Percentiles rank a stretch among this genome's conserved stretches.
phyloP scores from a whole-genome alignment of 1,139 yeast genomes.

The Citeromyces siamensis region DNA sequence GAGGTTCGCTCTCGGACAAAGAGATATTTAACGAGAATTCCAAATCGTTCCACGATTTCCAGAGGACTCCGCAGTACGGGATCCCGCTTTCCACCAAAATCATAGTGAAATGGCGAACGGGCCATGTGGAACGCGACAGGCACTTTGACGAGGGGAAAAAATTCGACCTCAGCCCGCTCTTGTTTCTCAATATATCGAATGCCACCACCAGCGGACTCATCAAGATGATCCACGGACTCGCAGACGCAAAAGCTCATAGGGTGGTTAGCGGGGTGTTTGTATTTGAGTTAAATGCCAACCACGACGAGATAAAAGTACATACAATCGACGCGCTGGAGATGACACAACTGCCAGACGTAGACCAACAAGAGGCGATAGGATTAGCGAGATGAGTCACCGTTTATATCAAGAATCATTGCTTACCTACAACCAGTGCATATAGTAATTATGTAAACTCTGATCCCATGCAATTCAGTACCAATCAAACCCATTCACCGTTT shows the following conservation, averaged over 20 bases:
- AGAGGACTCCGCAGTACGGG: conserved; percentile 14
- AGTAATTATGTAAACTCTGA: not conserved
- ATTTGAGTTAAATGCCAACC: conserved; percentile 53
- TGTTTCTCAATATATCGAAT: conserved; percentile 12
- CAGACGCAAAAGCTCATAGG: conserved; percentile 24
- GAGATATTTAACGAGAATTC: conserved; percentile 5
- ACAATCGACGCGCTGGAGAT: conserved; percentile 70
- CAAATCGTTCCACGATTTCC: conserved; percentile 14
- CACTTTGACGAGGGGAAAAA: conserved; percentile 12
- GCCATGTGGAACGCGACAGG: conserved; percentile 38
- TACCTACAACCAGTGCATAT: conserved; percentile 2
- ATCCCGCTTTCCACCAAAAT: conserved; percentile 37
- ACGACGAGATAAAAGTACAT: conserved; percentile 52
- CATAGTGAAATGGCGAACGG: conserved; percentile 51
- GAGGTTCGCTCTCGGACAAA: not conserved
- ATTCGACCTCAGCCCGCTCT: conserved; percentile 2
- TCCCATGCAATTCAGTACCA: not conserved
- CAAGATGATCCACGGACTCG: conserved; percentile 22
- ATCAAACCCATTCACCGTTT: conserved; percentile 3
- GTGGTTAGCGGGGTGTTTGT: conserved; percentile 61
- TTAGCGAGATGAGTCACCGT: too few species aligned
- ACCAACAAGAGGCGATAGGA: too few species aligned
- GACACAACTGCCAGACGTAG: conserved; percentile 26
- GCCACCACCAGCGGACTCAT: conserved; percentile 4
- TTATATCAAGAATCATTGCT: too few species aligned